A percentile compares a stretch with the other conserved stretches of the same genome.
Evolutionary conservation across 2,329 filamentous ascomycete species (phyloP).

Genomic region (Neonectria faginata): DNA sequence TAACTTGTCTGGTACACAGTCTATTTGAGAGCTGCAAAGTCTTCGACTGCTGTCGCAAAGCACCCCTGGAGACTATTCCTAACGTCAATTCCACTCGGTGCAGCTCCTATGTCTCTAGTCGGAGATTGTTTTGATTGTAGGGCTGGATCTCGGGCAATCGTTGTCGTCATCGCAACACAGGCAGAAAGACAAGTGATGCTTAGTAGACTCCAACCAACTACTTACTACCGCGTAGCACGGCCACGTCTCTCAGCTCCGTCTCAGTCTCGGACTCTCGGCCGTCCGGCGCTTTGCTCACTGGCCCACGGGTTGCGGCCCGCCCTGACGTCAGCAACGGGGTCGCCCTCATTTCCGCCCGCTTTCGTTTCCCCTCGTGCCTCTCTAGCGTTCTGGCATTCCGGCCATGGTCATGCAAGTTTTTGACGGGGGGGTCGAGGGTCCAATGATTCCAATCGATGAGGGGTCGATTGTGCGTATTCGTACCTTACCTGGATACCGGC

Average conservation of each 20-base stretch:
- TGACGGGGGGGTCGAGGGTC: not conserved
- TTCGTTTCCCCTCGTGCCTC: slow-evolving; percentile 10
- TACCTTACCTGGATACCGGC: not conserved
- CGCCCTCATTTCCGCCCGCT: slow-evolving; percentile 25
- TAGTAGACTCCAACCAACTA: not conserved
- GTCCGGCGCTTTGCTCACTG: slow-evolving; percentile 4
- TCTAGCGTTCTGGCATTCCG: slow-evolving; percentile 2
- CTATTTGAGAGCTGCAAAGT: not conserved
- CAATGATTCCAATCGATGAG: not conserved
- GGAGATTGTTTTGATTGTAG: not conserved
- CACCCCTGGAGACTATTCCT: not conserved
- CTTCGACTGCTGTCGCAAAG: not conserved
- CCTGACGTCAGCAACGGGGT: slow-evolving; percentile 40
- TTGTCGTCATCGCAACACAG: slow-evolving; percentile 17
- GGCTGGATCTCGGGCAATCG: not conserved
- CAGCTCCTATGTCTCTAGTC: not conserved
- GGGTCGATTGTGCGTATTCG: not conserved
- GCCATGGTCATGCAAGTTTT: slow-evolving; percentile 1
- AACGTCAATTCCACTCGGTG: not conserved
- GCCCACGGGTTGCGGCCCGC: slow-evolving; percentile 19
- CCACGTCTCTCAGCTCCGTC: not conserved
- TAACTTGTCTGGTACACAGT: not conserved
- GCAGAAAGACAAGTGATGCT: not conserved
- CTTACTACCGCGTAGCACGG: not conserved
- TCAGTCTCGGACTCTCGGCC: slow-evolving; percentile 5